Base-by-base conservation (phyloP, 2,329 filamentous ascomycete species). In the Aureobasidium mangrovei region DNA sequence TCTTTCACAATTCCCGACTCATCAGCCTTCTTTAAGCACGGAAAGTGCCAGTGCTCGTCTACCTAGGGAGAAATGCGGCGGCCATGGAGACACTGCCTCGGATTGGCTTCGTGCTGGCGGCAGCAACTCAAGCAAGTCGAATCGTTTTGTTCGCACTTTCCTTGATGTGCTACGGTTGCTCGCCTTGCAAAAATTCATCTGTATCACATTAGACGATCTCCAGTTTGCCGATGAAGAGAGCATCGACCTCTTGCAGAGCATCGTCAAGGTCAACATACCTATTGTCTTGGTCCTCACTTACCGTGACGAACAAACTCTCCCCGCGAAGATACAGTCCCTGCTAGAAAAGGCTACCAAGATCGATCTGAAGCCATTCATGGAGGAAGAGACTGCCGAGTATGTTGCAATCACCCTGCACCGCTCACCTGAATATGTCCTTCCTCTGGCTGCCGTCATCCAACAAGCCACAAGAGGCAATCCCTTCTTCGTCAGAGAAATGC, bases 221-320 rank as follows among this genome's bases (percentile, higher is more conserved):
- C 90, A 96, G 62, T 93, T 89, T 67, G 89, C 90, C 5, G 91
- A 96, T 65, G 81, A 86, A 28, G 91, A 96, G 67, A 93, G 86
- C 10, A 72, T 93, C 45, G 88, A 95, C 56, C 74, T 96, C 51
- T 84, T 96, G 38, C 80, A 84, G 12, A 85, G 90, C 62, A 89
- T 96, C 51, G 82, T 95, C 54, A 77, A 78, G 48, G 83, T 85
- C 1, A 85, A 85, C 59, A 81, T 96, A 57, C 88, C 86, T 24
- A 85, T 95, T 72, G 82, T 91, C 24, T 76, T 95, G 31, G 83
- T 95, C 52, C 73, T 95, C 49, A 93, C 90, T 0, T 75, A 73
- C 54, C 66, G 70, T 31, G 66, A 70, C 10, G 72, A 75, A 43
- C 65, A 72, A 4, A 55, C 61, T 10, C 56, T 76, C 2, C 64